phyloP scores from a whole-genome alignment of 371 early-diverging fungal genomes.

The Apophysomyces ossiformis region DNA sequence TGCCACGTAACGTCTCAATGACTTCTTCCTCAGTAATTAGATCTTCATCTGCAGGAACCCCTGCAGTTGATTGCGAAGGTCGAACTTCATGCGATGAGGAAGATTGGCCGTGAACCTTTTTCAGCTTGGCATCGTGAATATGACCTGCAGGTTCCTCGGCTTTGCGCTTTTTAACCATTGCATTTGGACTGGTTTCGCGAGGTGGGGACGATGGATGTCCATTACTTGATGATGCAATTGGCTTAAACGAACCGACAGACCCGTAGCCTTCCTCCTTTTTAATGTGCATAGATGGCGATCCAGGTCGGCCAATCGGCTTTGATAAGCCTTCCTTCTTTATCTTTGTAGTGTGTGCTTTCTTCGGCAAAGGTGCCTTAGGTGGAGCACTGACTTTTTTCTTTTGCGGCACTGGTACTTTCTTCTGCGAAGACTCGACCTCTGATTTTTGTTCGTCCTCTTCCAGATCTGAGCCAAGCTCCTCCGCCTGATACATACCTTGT shows the following conservation, averaged over 20 bases:
- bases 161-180: slow-evolving; percentile 41
- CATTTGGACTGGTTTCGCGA: slow-evolving; percentile 14
- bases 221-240: slow-evolving; percentile 6
- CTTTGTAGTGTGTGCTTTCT: slow-evolving; percentile 46
- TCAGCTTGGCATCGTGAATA: slow-evolving; percentile 14
- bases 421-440: slow-evolving; percentile 42
- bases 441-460: slow-evolving; percentile 55
- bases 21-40: slow-evolving; percentile 76
- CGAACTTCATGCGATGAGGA: slow-evolving; percentile 8
- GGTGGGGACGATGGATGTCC: slow-evolving; percentile 12
- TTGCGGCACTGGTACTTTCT: slow-evolving; percentile 36
- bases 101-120: neutral
- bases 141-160: slow-evolving; percentile 22
- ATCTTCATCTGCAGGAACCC: slow-evolving; percentile 30
- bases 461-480: slow-evolving; percentile 55
- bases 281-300: slow-evolving; percentile 44
- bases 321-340: slow-evolving; percentile 57
- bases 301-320: slow-evolving; percentile 50
- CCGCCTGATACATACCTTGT: slow-evolving; percentile 35
- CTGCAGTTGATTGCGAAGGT: neutral
- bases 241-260: slow-evolving; percentile 8
- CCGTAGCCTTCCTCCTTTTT: slow-evolving; percentile 19
- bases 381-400: slow-evolving; percentile 44
- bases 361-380: slow-evolving; percentile 33
- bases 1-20: slow-evolving; percentile 58